Conservation (phyloP, 2,329 filamentous ascomycete species). For the Pestalotiopsis sp. region DNA sequence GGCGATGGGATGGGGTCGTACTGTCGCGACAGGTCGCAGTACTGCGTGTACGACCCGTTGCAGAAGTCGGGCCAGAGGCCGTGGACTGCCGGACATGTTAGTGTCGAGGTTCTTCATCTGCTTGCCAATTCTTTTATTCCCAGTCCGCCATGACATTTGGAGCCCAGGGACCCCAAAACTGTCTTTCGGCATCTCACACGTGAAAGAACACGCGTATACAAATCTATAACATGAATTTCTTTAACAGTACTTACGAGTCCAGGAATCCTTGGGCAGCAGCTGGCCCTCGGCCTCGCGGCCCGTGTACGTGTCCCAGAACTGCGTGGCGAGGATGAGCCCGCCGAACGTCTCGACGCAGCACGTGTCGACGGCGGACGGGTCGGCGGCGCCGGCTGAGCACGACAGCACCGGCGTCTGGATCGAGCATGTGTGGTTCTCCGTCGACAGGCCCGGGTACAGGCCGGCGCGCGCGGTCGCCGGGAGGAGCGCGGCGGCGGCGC, state of each 20-base stretch:
- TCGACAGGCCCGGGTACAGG: conserved; percentile 47
- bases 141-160: background rate
- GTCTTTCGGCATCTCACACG: background rate
- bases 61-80: conserved; percentile 42
- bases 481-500: conserved; percentile 28
- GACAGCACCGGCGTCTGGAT: conserved; percentile 47
- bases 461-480: conserved; percentile 35
- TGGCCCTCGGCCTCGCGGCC: conserved; percentile 61
- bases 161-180: background rate
- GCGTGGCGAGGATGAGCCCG: conserved; percentile 62
- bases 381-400: conserved; percentile 49
- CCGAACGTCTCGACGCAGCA: conserved; percentile 70
- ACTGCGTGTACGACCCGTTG: conserved; percentile 64
- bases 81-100: background rate
- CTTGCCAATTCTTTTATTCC: background rate
- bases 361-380: conserved; percentile 52
- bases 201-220: background rate
- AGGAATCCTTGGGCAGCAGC: conserved; percentile 57
- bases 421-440: conserved; percentile 59
- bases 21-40: conserved; percentile 66
- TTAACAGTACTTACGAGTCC: conserved; percentile 39
- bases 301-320: conserved; percentile 68
- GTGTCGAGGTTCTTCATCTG: background rate
- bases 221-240: background rate
- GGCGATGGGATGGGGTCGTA: conserved; percentile 64